Conservation (phyloP, 768 basidiomycete genomes). For the Xerocomellus amylosporus region DNA sequence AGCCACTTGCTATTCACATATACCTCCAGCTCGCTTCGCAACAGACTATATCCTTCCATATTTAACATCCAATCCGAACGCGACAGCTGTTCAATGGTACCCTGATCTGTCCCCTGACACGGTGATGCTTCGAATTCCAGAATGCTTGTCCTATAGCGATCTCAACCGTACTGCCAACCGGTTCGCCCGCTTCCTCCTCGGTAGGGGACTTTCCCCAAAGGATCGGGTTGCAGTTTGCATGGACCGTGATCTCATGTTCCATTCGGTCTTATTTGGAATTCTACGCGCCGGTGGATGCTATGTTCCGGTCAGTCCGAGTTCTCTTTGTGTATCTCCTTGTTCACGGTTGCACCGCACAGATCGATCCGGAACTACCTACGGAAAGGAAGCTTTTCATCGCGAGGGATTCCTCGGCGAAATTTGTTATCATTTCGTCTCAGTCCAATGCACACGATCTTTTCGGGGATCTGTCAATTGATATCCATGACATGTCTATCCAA, state of each 20-base stretch:
- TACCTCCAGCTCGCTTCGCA: slow-evolving; percentile 19
- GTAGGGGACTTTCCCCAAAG: slow-evolving; percentile 34
- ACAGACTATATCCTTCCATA: slow-evolving; percentile 26
- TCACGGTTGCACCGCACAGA: slow-evolving; percentile 30
- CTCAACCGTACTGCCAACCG: slow-evolving; percentile 39
- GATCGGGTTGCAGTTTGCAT: slow-evolving; percentile 47
- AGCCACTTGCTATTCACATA: slow-evolving; percentile 13
- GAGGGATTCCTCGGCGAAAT: slow-evolving; percentile 39
- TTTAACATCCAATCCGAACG: slow-evolving; percentile 11
- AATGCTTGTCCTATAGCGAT: slow-evolving; percentile 32
- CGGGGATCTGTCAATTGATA: slow-evolving; percentile 19
- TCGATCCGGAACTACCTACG: slow-evolving; percentile 47
- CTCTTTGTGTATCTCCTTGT: slow-evolving; percentile 9
- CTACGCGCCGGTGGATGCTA: slow-evolving; percentile 51
- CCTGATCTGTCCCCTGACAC: slow-evolving; percentile 6
- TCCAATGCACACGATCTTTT: slow-evolving; percentile 9
- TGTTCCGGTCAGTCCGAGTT: slow-evolving; percentile 40
- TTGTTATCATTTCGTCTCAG: slow-evolving; percentile 38
- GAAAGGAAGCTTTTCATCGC: slow-evolving; percentile 47
- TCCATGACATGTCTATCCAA: slow-evolving; percentile 22
- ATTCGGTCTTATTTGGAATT: slow-evolving; percentile 42
- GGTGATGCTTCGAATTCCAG: neutral
- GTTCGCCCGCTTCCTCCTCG: slow-evolving; percentile 42
- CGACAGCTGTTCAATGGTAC: slow-evolving; percentile 25
- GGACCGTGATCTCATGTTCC: slow-evolving; percentile 41